A percentile compares a stretch with the other conserved stretches of the same genome.
Evolutionary conservation across 331 rosid genomes (phyloP).

Genomic region (Acacia concinna): DNA sequence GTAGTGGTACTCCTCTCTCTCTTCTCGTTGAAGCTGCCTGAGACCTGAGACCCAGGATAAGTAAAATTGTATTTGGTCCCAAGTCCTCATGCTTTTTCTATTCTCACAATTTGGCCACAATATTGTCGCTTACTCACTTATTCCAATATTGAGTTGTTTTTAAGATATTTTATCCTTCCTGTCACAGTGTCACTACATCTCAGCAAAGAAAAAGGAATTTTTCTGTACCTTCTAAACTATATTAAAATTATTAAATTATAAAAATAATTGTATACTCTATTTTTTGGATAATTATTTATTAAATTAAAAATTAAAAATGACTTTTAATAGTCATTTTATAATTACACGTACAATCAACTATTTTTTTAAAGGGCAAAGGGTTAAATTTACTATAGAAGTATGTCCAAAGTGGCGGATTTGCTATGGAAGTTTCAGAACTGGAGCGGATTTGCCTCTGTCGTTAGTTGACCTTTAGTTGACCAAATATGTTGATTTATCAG

Average conservation of each 20-base stretch:
- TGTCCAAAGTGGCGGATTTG: too few species aligned
- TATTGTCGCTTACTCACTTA: not conserved
- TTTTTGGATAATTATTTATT: not conserved
- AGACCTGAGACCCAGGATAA: slow-evolving; percentile 7
- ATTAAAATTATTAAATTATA: too few species aligned
- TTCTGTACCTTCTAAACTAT: not conserved
- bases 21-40: slow-evolving; percentile 35
- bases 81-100: not conserved
- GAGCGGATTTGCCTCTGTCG: too few species aligned
- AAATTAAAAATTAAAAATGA: too few species aligned
- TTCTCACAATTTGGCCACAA: slow-evolving; percentile 5
- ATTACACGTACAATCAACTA: too few species aligned
- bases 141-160: not conserved
- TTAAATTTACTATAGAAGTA: too few species aligned
- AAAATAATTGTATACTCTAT: too few species aligned
- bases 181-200: not conserved
- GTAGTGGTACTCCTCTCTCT: slow-evolving; percentile 2
- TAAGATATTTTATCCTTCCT: not conserved
- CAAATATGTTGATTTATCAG: too few species aligned
- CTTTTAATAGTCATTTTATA: too few species aligned
- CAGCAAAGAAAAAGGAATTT: not conserved
- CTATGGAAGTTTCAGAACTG: too few species aligned
- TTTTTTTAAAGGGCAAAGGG: too few species aligned
- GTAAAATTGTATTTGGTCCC: not conserved
- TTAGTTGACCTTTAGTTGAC: too few species aligned